phyloP scores from a whole-genome alignment of 2,329 filamentous ascomycete species.

The Nemania sp. region DNA sequence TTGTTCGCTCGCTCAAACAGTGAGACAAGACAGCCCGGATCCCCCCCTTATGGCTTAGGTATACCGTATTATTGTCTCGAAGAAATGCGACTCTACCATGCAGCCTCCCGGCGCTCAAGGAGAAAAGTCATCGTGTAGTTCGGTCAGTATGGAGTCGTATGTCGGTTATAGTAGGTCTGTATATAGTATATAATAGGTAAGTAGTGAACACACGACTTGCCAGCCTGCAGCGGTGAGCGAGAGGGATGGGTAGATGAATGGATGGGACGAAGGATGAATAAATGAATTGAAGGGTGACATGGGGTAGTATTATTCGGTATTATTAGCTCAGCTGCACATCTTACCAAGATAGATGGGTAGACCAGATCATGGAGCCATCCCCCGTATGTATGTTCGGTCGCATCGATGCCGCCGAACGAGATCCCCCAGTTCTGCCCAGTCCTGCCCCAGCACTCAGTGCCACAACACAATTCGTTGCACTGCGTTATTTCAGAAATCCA shows the following conservation, averaged over 20 bases:
- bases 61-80: constrained; percentile 21
- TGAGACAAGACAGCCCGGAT: constrained; percentile 19
- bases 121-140: constrained; percentile 4
- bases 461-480: constrained; percentile 13
- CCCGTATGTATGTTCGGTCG: not conserved
- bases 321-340: constrained; percentile 25
- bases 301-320: constrained; percentile 21
- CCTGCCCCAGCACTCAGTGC: too few species aligned
- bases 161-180: constrained; percentile 1
- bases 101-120: constrained; percentile 26
- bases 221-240: constrained; percentile 17
- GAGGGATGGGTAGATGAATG: not conserved
- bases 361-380: too few species aligned
- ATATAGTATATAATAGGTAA: not conserved
- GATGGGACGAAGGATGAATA: too few species aligned
- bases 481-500: constrained; percentile 26
- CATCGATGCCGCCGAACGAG: not conserved
- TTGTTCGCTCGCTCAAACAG: constrained; percentile 16
- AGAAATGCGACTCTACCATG: constrained; percentile 32
- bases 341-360: not conserved
- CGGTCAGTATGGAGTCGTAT: too few species aligned
- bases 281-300: not conserved
- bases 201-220: constrained; percentile 7
- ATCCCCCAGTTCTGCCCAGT: not conserved
- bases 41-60: constrained; percentile 4